Conservation (phyloP, 2,329 filamentous ascomycete species). For the Cordyceps militaris region DNA sequence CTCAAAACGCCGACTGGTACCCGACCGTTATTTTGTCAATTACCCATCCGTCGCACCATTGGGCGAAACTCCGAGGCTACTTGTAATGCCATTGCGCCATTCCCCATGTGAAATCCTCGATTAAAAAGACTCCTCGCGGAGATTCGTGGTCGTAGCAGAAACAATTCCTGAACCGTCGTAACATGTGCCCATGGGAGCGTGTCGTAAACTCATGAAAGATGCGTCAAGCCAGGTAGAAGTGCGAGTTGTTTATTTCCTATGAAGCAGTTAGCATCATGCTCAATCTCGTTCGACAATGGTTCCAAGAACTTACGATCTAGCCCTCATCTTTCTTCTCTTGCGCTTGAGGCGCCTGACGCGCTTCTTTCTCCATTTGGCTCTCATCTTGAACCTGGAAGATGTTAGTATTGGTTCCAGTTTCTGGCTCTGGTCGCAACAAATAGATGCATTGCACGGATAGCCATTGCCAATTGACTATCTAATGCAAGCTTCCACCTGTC, state of each 20-base stretch:
- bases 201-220: conserved; percentile 35
- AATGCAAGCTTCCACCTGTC: background rate
- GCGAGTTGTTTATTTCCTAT: conserved; percentile 62
- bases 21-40: conserved; percentile 13
- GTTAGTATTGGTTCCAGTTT: conserved; percentile 16
- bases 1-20: conserved; percentile 13
- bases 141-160: conserved; percentile 5
- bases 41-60: conserved; percentile 14
- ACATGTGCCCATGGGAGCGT: conserved; percentile 20
- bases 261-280: conserved; percentile 26
- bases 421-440: background rate
- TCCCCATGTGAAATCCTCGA: conserved; percentile 1
- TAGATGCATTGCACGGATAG: background rate
- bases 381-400: conserved; percentile 50
- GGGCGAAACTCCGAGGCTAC: conserved; percentile 12
- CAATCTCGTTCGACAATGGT: background rate
- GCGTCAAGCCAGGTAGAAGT: conserved; percentile 48
- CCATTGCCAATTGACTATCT: background rate
- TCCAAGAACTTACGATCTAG: conserved; percentile 71
- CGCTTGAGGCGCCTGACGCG: conserved; percentile 97
- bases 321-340: conserved; percentile 99
- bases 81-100: conserved; percentile 3
- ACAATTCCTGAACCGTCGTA: conserved; percentile 11
- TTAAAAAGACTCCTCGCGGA: conserved; percentile 4
- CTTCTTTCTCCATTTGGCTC: conserved; percentile 99